Conservation (phyloP, 2,329 filamentous ascomycete species). For the Hypoxylon sp. region DNA sequence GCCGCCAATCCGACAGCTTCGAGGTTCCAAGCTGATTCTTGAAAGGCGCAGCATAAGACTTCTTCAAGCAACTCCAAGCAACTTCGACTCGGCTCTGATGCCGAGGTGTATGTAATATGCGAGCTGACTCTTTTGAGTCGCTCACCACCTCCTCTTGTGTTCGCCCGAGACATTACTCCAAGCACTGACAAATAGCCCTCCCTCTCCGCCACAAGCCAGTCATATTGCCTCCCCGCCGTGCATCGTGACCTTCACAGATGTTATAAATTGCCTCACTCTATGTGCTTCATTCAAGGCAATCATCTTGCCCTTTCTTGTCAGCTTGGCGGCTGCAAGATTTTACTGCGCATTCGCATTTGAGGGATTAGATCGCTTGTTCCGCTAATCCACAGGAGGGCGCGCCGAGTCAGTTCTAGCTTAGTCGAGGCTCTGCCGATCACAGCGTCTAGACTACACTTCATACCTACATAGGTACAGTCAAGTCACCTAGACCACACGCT, state of each 20-base stretch:
- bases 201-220: constrained; percentile 14
- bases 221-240: constrained; percentile 1
- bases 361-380: constrained; percentile 4
- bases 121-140: not conserved
- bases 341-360: not conserved
- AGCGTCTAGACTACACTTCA: constrained; percentile 36
- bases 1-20: not conserved
- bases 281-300: constrained; percentile 11
- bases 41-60: not conserved
- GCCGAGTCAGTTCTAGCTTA: constrained; percentile 40
- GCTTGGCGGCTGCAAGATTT: constrained; percentile 1
- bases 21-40: not conserved
- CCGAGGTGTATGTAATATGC: not conserved
- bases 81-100: not conserved
- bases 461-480: too few species aligned
- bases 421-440: constrained; percentile 45
- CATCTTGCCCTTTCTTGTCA: constrained; percentile 7
- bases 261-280: not conserved
- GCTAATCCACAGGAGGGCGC: constrained; percentile 23
- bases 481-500: constrained; percentile 4
- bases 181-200: not conserved
- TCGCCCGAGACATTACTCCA: constrained; percentile 4
- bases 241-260: constrained; percentile 13
- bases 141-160: not conserved
- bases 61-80: too few species aligned